phyloP scores from a whole-genome alignment of 768 basidiomycete genomes.

The Boletellus ananiceps region DNA sequence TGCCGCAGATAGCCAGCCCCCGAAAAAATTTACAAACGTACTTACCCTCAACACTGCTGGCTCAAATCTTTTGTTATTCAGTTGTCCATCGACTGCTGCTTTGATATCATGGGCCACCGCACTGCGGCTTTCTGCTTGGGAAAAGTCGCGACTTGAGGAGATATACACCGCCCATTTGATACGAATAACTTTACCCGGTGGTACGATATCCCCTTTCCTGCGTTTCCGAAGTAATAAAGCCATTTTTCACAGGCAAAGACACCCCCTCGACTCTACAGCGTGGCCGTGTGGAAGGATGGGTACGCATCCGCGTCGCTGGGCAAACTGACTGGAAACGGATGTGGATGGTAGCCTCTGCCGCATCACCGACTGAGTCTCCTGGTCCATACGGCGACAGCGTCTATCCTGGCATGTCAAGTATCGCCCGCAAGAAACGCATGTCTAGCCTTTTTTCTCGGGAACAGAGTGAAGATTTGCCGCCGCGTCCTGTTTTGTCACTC shows the following conservation, averaged over 20 bases:
- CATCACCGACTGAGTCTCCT: constrained; percentile 27
- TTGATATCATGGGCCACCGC: constrained; percentile 90
- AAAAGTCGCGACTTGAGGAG: constrained; percentile 91
- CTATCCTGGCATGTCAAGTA: constrained; percentile 21
- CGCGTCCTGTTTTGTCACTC: constrained; percentile 49
- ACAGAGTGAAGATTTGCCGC: constrained; percentile 32
- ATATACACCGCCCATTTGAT: constrained; percentile 96
- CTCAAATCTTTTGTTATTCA: constrained; percentile 83
- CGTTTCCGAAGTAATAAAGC: constrained; percentile 28
- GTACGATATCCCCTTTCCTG: constrained; percentile 24
- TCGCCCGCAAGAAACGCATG: constrained; percentile 46
- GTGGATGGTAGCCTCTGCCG: constrained; percentile 73
- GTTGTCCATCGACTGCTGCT: constrained; percentile 66
- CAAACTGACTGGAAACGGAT: constrained; percentile 94
- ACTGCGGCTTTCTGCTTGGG: constrained; percentile 87
- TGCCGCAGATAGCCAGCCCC: constrained; percentile 43
- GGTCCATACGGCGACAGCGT: constrained; percentile 27
- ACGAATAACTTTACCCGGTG: constrained; percentile 61
- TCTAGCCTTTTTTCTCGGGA: constrained; percentile 62
- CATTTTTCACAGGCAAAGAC: constrained; percentile 35
- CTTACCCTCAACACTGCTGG: constrained; percentile 94
- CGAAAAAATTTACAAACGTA: constrained; percentile 67
- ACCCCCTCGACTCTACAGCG: constrained; percentile 60
- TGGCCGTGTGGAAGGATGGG: constrained; percentile 88
- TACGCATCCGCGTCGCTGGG: constrained; percentile 87